Evolutionary conservation across 345 rosid genomes (phyloP).

Genomic region (Hevea brasiliensis): DNA sequence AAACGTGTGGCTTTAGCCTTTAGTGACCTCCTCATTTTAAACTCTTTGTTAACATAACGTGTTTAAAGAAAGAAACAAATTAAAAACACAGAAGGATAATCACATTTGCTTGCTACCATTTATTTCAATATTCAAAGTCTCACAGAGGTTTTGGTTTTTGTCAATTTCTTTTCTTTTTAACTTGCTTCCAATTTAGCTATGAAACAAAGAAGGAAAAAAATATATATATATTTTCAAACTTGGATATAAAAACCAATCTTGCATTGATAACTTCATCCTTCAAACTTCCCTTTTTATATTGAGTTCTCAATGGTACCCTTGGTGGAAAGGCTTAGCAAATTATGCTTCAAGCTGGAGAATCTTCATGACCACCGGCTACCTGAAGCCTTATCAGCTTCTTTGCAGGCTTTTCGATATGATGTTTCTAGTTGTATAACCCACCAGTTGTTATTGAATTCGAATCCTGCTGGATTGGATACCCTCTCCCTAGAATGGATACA

Average conservation of each 20-base stretch:
- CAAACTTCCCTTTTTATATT: background rate
- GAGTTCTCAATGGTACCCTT: constrained; percentile 36
- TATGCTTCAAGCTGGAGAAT: constrained; percentile 49
- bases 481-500: constrained; percentile 45
- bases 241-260: constrained; percentile 16
- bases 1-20: constrained; percentile 10
- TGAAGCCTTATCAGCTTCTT: constrained; percentile 36
- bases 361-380: constrained; percentile 26
- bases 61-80: background rate
- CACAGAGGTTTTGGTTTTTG: background rate
- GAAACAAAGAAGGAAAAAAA: background rate
- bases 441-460: constrained; percentile 24
- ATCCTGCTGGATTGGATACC: constrained; percentile 31
- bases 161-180: background rate
- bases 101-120: constrained; percentile 13
- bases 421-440: constrained; percentile 33
- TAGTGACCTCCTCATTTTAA: background rate
- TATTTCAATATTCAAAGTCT: background rate
- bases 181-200: background rate
- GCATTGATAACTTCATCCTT: background rate
- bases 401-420: constrained; percentile 38
- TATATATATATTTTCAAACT: background rate
- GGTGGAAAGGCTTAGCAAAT: constrained; percentile 36
- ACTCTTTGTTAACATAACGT: background rate
- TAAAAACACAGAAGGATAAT: constrained; percentile 15